phyloP scores from a whole-genome alignment of 1,284 basidiomycete species.

The Cyathus pygmaeus region DNA sequence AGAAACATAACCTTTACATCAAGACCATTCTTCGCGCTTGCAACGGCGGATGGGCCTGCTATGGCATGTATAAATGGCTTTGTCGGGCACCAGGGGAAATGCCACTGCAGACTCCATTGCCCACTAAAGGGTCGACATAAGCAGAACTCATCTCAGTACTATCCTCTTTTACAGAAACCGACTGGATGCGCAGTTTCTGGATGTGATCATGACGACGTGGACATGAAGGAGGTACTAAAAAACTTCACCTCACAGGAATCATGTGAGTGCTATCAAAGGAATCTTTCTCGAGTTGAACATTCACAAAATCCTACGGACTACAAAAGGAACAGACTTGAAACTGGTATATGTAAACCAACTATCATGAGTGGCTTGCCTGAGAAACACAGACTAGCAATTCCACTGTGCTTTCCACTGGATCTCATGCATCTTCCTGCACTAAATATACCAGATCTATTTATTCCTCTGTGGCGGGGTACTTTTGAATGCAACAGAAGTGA shows the following conservation, averaged over 20 bases:
- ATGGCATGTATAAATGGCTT: conserved; percentile 38
- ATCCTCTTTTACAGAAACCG: conserved; percentile 8
- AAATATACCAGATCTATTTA: conserved; percentile 40
- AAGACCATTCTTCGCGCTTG: conserved; percentile 29
- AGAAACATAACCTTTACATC: conserved; percentile 9
- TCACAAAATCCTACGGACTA: not conserved
- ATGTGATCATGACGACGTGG: conserved; percentile 1
- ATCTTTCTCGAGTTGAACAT: no score
- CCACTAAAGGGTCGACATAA: conserved; percentile 31
- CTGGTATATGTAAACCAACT: conserved; percentile 35
- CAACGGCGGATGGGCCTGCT: conserved; percentile 42
- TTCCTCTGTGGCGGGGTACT: conserved; percentile 41
- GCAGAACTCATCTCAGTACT: conserved; percentile 1
- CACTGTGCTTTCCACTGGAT: conserved; percentile 37
- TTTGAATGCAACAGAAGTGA: conserved; percentile 38
- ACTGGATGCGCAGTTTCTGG: conserved; percentile 18
- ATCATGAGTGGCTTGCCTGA: conserved; percentile 38
- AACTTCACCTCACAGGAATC: not conserved
- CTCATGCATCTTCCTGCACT: conserved; percentile 43
- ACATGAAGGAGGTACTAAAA: not conserved
- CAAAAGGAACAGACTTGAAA: not conserved
- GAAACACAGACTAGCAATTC: conserved; percentile 28
- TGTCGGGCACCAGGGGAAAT: conserved; percentile 43
- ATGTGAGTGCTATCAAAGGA: no score
- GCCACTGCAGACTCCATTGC: conserved; percentile 42